Conservation (phyloP, 257 asterid genomes). For the Paraleonurus japonicus region DNA sequence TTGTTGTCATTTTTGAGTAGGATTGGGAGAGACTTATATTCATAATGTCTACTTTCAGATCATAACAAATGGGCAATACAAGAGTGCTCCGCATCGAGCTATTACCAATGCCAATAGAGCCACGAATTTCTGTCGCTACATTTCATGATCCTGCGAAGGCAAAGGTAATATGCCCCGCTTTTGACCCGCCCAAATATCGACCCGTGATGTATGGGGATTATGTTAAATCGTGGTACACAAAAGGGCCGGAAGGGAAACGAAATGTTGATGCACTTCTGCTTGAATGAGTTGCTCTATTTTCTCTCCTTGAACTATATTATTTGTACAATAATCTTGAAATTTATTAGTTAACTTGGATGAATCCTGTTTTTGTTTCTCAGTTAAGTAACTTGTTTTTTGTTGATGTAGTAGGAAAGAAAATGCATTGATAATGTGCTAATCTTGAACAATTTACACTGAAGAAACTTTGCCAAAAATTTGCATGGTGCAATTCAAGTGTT, state of each 20-base stretch:
- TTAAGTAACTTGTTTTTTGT: background rate
- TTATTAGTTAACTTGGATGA: background rate
- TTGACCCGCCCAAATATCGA: constrained; percentile 57
- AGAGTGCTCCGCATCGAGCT: constrained; percentile 80
- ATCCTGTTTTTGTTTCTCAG: background rate
- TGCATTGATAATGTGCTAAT: background rate
- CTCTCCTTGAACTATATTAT: background rate
- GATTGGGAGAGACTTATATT: background rate
- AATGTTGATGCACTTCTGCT: constrained; percentile 74
- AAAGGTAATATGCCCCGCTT: constrained; percentile 51
- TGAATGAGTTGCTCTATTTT: constrained; percentile 8
- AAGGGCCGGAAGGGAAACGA: constrained; percentile 86
- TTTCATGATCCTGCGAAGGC: constrained; percentile 87
- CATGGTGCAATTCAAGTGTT: too few species aligned
- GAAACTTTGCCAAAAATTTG: too few species aligned
- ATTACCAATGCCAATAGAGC: constrained; percentile 60
- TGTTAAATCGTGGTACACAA: constrained; percentile 81
- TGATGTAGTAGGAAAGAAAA: background rate
- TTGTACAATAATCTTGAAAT: background rate
- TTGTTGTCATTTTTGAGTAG: background rate
- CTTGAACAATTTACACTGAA: too few species aligned
- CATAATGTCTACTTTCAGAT: constrained; percentile 39
- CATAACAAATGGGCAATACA: constrained; percentile 75
- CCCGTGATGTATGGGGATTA: constrained; percentile 70
- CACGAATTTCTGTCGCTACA: constrained; percentile 84